Conservation (phyloP, 148 eudicot species). For the Camellia lanceoleosa region DNA sequence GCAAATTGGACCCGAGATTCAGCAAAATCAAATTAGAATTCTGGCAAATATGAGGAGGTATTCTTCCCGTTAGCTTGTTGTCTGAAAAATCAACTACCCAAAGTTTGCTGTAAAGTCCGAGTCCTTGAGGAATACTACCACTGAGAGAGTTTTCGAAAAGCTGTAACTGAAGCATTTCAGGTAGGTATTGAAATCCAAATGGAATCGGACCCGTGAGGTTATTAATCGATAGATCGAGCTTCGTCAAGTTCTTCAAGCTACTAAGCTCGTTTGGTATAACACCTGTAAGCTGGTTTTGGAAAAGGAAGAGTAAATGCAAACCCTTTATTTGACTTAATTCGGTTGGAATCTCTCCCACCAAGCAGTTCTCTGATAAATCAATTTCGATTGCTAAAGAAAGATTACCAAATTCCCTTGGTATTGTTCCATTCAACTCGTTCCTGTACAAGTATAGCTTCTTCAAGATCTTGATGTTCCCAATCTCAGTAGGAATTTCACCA, state of each 20-base stretch:
- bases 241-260: constrained; percentile 55
- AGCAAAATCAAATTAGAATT: constrained; percentile 64
- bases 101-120: constrained; percentile 62
- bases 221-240: constrained; percentile 87
- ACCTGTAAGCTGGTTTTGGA: constrained; percentile 72
- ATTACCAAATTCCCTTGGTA: constrained; percentile 80
- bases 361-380: constrained; percentile 78
- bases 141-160: constrained; percentile 65
- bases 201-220: constrained; percentile 79
- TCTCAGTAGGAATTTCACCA: constrained; percentile 68
- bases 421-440: constrained; percentile 77
- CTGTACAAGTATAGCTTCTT: constrained; percentile 64
- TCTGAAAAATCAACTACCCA: constrained; percentile 92
- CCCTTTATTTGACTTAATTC: constrained; percentile 61
- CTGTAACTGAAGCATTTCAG: constrained; percentile 62
- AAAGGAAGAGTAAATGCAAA: constrained; percentile 64
- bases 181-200: constrained; percentile 63
- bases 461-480: constrained; percentile 57
- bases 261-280: constrained; percentile 66
- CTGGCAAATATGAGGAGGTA: constrained; percentile 66
- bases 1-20: constrained; percentile 67
- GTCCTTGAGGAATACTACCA: constrained; percentile 70
- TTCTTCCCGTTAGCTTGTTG: constrained; percentile 65
- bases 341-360: constrained; percentile 72
- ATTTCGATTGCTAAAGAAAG: constrained; percentile 66